A percentile compares a stretch with the other conserved stretches of the same genome.
Evolutionary conservation across 306 rosid species (phyloP).

Genomic region (Astragalus membranaceus): DNA sequence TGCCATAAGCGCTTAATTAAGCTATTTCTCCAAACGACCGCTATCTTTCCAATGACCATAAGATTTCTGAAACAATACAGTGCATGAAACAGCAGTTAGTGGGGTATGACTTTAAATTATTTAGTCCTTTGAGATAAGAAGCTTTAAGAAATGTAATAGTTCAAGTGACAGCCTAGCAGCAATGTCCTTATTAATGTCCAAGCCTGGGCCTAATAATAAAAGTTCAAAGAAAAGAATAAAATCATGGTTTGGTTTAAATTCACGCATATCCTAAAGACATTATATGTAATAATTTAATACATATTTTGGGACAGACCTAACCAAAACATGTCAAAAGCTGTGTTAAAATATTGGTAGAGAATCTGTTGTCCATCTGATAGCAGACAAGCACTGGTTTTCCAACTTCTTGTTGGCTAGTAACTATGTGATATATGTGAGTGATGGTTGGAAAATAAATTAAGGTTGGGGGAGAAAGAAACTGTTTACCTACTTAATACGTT

Average conservation of each 20-base stretch:
- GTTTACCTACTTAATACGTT: background rate
- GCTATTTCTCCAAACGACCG: no score
- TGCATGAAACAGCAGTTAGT: slow-evolving; percentile 31
- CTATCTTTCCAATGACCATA: slow-evolving; percentile 10
- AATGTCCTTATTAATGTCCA: slow-evolving; percentile 28
- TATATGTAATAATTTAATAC: slow-evolving; percentile 1
- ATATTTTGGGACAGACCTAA: slow-evolving; percentile 25
- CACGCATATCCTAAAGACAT: slow-evolving; percentile 19
- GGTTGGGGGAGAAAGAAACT: background rate
- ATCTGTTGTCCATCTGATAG: slow-evolving; percentile 28
- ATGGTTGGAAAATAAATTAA: background rate
- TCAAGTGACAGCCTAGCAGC: slow-evolving; percentile 41
- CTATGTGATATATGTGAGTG: slow-evolving; percentile 1
- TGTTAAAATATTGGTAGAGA: slow-evolving; percentile 23
- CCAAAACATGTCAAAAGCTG: slow-evolving; percentile 17
- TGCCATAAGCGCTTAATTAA: no score
- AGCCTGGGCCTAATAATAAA: slow-evolving; percentile 31
- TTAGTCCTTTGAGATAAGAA: slow-evolving; percentile 34
- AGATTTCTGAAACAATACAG: slow-evolving; percentile 11
- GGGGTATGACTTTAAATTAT: slow-evolving; percentile 44
- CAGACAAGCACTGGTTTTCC: slow-evolving; percentile 25
- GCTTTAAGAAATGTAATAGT: slow-evolving; percentile 32
- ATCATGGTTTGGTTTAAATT: slow-evolving; percentile 26
- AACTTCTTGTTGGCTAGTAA: slow-evolving; percentile 28
- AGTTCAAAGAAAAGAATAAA: slow-evolving; percentile 17